phyloP scores from a whole-genome alignment of 345 rosid species.

The Lumnitzera littorea region DNA sequence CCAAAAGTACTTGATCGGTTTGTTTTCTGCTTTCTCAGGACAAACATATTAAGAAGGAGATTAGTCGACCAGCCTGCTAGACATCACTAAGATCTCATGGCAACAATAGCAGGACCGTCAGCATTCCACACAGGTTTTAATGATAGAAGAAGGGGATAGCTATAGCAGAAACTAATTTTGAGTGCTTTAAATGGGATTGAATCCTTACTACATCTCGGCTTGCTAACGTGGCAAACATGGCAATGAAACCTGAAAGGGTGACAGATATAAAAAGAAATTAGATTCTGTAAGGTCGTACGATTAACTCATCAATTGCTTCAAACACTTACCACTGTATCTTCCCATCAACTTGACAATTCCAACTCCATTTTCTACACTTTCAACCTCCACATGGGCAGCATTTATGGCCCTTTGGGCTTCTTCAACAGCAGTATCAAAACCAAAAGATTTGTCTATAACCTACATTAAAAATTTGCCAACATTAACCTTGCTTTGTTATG shows the following conservation, averaged over 20 bases:
- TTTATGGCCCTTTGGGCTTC: conserved; percentile 96
- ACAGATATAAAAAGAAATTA: conserved; percentile 9
- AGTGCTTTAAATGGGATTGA: not conserved
- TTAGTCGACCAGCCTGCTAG: not conserved
- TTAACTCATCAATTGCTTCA: not conserved
- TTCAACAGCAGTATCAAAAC: conserved; percentile 96
- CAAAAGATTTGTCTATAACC: conserved; percentile 97
- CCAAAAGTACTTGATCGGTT: too few species aligned
- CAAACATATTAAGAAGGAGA: not conserved
- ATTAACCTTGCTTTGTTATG: not conserved
- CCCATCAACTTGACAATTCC: conserved; percentile 97
- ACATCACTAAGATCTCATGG: not conserved
- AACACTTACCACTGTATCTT: conserved; percentile 80
- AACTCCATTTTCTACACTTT: conserved; percentile 95
- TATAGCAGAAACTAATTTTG: not conserved
- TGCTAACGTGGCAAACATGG: conserved; percentile 87
- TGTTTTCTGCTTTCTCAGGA: too few species aligned
- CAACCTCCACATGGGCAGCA: conserved; percentile 96
- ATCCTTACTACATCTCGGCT: conserved; percentile 89
- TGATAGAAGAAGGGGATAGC: too few species aligned
- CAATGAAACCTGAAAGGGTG: conserved; percentile 71
- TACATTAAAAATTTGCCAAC: conserved; percentile 14
- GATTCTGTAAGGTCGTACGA: not conserved
- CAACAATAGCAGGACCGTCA: too few species aligned
- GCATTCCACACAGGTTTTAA: too few species aligned